These are phyloP conservation scores for Trametes villosa DNA, from an alignment of 768 basidiomycete species.

Conservation along the genomic window DNA sequence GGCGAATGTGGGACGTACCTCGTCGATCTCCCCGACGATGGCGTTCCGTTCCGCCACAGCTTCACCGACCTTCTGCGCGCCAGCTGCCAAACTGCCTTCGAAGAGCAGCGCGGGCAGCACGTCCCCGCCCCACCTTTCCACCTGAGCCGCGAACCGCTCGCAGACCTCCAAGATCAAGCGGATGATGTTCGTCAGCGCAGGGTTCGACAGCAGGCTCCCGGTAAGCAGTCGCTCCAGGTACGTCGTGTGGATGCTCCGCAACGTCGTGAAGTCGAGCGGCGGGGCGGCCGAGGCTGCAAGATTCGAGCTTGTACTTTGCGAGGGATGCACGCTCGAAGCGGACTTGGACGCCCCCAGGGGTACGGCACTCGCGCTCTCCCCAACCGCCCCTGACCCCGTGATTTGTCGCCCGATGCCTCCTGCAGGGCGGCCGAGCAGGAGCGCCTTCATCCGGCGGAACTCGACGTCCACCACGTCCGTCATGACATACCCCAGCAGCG, in stretches of 20 bases:
- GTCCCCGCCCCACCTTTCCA: constrained; percentile 93
- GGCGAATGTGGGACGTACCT: constrained; percentile 49
- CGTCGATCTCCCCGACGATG: constrained; percentile 75
- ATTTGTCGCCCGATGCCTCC: constrained; percentile 29
- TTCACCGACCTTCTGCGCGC: constrained; percentile 64
- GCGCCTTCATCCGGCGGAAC: constrained; percentile 69
- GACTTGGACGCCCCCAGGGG: constrained; percentile 11
- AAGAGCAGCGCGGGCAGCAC: constrained; percentile 82
- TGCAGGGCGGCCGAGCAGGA: constrained; percentile 41
- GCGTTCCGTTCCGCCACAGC: constrained; percentile 73
- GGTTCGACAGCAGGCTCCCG: constrained; percentile 77
- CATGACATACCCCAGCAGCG: constrained; percentile 83
- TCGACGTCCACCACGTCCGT: constrained; percentile 89
- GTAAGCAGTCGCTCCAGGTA: constrained; percentile 81
- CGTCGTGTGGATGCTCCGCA: constrained; percentile 79
- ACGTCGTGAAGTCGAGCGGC: constrained; percentile 81
- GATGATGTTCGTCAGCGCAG: constrained; percentile 61
- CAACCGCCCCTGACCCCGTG: constrained; percentile 24
- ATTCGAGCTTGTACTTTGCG: constrained; percentile 35
- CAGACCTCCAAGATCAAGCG: constrained; percentile 81
- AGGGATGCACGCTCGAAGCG: constrained; percentile 24
- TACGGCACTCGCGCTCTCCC: constrained; percentile 3
- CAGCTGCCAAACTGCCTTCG: constrained; percentile 67
- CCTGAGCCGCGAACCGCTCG: constrained; percentile 83
- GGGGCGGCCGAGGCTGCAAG: constrained; percentile 34